Evolutionary conservation across 2,329 filamentous ascomycete species (phyloP).

Genomic region (Talaromyces verruculosus): DNA sequence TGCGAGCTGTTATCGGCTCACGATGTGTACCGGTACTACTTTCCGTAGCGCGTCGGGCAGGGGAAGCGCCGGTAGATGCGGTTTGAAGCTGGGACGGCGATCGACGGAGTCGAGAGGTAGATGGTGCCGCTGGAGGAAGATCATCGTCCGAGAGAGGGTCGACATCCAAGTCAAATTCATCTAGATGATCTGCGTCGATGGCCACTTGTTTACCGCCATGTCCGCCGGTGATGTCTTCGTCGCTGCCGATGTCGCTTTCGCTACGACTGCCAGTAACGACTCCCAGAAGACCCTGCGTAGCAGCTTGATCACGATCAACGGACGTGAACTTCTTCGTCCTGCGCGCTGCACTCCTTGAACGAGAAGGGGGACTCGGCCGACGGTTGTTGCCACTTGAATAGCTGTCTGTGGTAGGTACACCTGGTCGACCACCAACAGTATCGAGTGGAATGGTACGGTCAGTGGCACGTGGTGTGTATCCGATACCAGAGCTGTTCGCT

Average conservation of each 20-base stretch:
- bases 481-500: conserved; percentile 67
- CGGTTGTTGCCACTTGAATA: conserved; percentile 60
- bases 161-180: conserved; percentile 43
- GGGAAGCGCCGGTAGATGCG: conserved; percentile 30
- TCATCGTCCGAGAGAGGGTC: conserved; percentile 55
- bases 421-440: conserved; percentile 44
- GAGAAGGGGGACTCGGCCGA: conserved; percentile 46
- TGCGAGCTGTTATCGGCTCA: conserved; percentile 65
- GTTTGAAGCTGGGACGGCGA: conserved; percentile 39
- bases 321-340: conserved; percentile 54
- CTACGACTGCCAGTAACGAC: conserved; percentile 40
- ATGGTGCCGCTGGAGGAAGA: conserved; percentile 56
- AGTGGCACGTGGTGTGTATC: conserved; percentile 67
- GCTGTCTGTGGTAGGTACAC: conserved; percentile 43
- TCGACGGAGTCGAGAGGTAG: conserved; percentile 35
- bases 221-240: conserved; percentile 52
- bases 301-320: conserved; percentile 42
- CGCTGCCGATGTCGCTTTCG: conserved; percentile 46
- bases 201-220: conserved; percentile 35
- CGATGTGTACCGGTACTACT: conserved; percentile 13
- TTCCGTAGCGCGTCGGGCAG: conserved; percentile 31
- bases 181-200: conserved; percentile 31
- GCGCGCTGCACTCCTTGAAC: conserved; percentile 45
- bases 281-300: conserved; percentile 55
- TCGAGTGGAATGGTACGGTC: conserved; percentile 60